Evolutionary conservation across 257 asterid genomes (phyloP).

Genomic region (Solanum raphanifolium): DNA sequence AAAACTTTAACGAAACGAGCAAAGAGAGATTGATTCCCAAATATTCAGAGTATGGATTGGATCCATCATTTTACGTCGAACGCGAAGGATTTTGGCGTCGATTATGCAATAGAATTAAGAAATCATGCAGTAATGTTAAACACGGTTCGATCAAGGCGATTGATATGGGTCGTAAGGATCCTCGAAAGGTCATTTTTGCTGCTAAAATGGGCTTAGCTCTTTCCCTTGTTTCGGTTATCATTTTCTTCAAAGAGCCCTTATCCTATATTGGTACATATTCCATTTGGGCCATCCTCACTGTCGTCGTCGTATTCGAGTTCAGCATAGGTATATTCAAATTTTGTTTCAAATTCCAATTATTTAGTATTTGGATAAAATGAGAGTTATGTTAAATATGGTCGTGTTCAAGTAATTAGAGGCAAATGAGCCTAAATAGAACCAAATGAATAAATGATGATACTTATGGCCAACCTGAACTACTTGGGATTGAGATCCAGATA

Average conservation of each 20-base stretch:
- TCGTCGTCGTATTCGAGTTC: slow-evolving; percentile 16
- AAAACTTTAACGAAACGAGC: slow-evolving; percentile 1
- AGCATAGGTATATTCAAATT: slow-evolving; percentile 10
- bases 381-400: slow-evolving; percentile 6
- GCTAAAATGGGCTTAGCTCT: slow-evolving; percentile 52
- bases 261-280: slow-evolving; percentile 35
- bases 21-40: slow-evolving; percentile 8
- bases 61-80: neutral
- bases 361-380: neutral
- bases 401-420: slow-evolving; percentile 20
- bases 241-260: slow-evolving; percentile 55
- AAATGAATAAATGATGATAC: too few relatives aligned
- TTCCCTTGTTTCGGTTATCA: slow-evolving; percentile 46
- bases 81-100: neutral
- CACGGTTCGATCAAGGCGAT: slow-evolving; percentile 18
- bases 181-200: slow-evolving; percentile 54
- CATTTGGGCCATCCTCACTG: slow-evolving; percentile 67
- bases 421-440: slow-evolving; percentile 15
- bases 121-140: slow-evolving; percentile 11
- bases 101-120: slow-evolving; percentile 8
- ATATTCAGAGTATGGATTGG: slow-evolving; percentile 1
- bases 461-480: slow-evolving; percentile 8
- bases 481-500: slow-evolving; percentile 8
- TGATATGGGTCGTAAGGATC: slow-evolving; percentile 59
- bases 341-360: neutral